Percentiles rank a stretch among this genome's conserved stretches.
Evolutionary conservation across 1,284 basidiomycete species (phyloP).

Genomic region (Porodaedalea pini): DNA sequence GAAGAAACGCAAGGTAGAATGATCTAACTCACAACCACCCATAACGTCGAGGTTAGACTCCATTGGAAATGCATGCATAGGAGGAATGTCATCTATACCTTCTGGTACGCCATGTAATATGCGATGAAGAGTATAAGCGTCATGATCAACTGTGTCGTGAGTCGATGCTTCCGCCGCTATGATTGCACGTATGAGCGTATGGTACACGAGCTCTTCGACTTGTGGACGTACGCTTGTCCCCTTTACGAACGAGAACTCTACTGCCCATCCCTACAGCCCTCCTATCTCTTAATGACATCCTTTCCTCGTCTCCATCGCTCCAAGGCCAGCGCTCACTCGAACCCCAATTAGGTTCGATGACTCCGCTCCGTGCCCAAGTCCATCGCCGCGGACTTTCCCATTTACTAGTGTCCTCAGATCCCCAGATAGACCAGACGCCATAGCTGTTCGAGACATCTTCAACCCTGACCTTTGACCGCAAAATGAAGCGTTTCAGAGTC

Average conservation of each 20-base stretch:
- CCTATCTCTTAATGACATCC: constrained; percentile 57
- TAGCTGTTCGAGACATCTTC: constrained; percentile 73
- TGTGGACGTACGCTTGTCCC: constrained; percentile 61
- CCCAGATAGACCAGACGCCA: constrained; percentile 82
- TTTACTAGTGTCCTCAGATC: constrained; percentile 36
- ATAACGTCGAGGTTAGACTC: constrained; percentile 93
- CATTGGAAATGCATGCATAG: constrained; percentile 81
- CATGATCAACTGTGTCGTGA: constrained; percentile 48
- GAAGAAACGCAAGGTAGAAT: constrained; percentile 13
- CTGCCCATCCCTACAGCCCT: constrained; percentile 77
- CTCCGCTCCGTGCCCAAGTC: constrained; percentile 57
- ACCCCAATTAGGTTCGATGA: constrained; percentile 68
- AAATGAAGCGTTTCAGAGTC: constrained; percentile 79
- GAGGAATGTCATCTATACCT: constrained; percentile 74
- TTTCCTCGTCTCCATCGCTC: constrained; percentile 43
- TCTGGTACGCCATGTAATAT: constrained; percentile 87
- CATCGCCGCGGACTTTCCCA: constrained; percentile 47
- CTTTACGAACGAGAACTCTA: constrained; percentile 66
- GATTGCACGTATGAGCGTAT: constrained; percentile 3
- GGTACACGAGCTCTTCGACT: neutral
- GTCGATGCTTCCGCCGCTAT: constrained; percentile 52
- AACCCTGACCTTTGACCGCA: constrained; percentile 87
- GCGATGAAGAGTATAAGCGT: constrained; percentile 76
- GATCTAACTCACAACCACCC: constrained; percentile 70
- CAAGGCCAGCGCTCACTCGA: constrained; percentile 50